phyloP scores from a whole-genome alignment of 441 rosid species.

The Erysimum pusillum region DNA sequence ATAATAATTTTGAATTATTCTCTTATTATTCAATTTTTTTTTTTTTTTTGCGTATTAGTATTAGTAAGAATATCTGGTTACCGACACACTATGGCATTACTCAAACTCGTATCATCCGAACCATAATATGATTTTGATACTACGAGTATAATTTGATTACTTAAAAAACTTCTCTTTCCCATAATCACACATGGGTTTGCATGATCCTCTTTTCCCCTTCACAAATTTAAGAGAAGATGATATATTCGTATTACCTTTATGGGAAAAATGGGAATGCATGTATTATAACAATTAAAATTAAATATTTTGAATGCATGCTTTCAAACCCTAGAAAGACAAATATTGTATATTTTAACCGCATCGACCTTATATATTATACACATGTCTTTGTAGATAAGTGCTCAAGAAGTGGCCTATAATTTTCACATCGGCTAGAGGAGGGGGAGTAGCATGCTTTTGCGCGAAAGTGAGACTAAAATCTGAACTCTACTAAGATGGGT shows the following conservation, averaged over 20 bases:
- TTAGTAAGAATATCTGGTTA: background rate
- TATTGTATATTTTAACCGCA: background rate
- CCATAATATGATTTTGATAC: background rate
- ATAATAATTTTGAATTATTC: background rate
- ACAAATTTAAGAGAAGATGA: background rate
- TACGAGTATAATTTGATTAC: background rate
- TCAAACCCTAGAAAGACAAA: background rate
- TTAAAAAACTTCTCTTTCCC: background rate
- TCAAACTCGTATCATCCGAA: background rate
- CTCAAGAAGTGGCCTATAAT: slow-evolving; percentile 26
- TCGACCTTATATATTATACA: slow-evolving; percentile 1
- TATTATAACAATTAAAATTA: background rate
- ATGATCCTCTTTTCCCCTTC: background rate
- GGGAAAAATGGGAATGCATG: background rate
- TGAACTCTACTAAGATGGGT: slow-evolving; percentile 47
- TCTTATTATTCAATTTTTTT: background rate
- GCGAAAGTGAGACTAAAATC: slow-evolving; percentile 45
- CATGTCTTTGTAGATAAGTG: slow-evolving; percentile 14
- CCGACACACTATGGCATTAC: background rate
- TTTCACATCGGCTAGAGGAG: slow-evolving; percentile 33
- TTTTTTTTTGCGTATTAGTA: background rate
- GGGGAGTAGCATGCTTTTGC: slow-evolving; percentile 47
- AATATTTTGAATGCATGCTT: background rate
- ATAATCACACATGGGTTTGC: background rate
- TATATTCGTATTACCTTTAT: background rate